phyloP scores from a whole-genome alignment of 345 rosid genomes.

The Arabidopsis suecica region DNA sequence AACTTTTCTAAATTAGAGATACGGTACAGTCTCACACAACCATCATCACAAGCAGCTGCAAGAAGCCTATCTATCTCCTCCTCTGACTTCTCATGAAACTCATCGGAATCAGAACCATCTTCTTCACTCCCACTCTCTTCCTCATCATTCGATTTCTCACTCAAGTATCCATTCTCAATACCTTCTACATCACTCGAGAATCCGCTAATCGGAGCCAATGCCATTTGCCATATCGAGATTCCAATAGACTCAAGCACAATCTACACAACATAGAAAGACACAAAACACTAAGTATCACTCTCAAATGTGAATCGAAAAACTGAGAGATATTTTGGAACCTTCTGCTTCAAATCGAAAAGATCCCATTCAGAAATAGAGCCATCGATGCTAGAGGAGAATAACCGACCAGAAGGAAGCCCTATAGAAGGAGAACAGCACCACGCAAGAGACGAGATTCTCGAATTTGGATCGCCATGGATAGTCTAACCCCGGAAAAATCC shows the following conservation, averaged over 20 bases:
- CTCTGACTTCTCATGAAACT: slow-evolving; percentile 44
- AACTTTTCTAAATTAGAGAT: slow-evolving; percentile 62
- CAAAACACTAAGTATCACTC: neutral
- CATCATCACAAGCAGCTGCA: slow-evolving; percentile 91
- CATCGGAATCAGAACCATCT: slow-evolving; percentile 59
- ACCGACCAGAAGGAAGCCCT: slow-evolving; percentile 68
- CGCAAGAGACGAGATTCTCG: slow-evolving; percentile 82
- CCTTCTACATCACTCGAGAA: slow-evolving; percentile 37
- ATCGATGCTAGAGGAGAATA: slow-evolving; percentile 84
- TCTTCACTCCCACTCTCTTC: slow-evolving; percentile 61
- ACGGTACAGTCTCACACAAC: slow-evolving; percentile 70
- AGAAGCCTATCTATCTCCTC: slow-evolving; percentile 49
- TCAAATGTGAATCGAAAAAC: neutral
- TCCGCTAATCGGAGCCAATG: slow-evolving; percentile 55
- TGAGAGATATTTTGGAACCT: slow-evolving; percentile 48
- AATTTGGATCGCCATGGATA: slow-evolving; percentile 75
- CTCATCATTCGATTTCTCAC: slow-evolving; percentile 43
- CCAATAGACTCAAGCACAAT: slow-evolving; percentile 76
- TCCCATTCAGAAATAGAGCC: slow-evolving; percentile 92
- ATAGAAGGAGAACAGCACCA: slow-evolving; percentile 69
- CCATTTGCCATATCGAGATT: slow-evolving; percentile 92
- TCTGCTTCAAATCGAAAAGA: slow-evolving; percentile 78
- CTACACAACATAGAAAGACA: slow-evolving; percentile 49
- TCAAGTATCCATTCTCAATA: slow-evolving; percentile 59
- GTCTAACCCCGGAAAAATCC: slow-evolving; percentile 52